These are phyloP conservation scores for Cryphonectria naterciae DNA, from an alignment of 2,329 filamentous ascomycete genomes.

Conservation along the genomic window DNA sequence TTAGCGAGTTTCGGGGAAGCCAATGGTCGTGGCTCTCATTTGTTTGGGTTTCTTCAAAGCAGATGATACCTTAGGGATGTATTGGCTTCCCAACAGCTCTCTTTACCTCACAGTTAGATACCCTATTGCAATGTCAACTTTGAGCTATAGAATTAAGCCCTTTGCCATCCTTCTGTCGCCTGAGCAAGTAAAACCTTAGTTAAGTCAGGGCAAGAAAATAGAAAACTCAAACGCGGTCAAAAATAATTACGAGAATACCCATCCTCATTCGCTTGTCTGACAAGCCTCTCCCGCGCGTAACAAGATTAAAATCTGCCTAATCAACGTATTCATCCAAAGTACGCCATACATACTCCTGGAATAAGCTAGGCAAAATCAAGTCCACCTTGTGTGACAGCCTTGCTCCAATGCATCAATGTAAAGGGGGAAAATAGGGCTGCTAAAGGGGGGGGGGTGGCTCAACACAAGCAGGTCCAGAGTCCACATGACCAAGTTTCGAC, in stretches of 20 bases:
- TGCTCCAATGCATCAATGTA: too few relatives aligned
- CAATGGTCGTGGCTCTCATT: not conserved
- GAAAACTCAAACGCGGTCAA: not conserved
- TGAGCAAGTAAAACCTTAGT: not conserved
- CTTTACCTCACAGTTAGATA: slow-evolving; percentile 6
- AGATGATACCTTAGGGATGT: not conserved
- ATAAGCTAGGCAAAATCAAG: too few relatives aligned
- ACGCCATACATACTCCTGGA: too few relatives aligned
- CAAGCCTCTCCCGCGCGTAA: not conserved
- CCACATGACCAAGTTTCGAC: too few relatives aligned
- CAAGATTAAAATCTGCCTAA: not conserved
- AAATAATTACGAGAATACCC: not conserved
- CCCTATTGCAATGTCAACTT: not conserved
- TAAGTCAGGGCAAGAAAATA: not conserved
- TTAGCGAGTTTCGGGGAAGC: not conserved
- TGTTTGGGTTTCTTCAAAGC: not conserved
- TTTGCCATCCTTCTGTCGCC: not conserved
- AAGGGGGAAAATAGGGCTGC: too few relatives aligned
- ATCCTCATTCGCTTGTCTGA: not conserved
- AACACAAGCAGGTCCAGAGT: too few relatives aligned
- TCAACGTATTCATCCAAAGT: too few relatives aligned
- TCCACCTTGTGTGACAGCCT: too few relatives aligned
- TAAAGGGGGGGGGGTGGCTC: too few relatives aligned
- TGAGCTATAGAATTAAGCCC: too few relatives aligned
- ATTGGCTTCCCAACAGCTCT: not conserved